phyloP scores from a whole-genome alignment of 169 alveolate species.

The Amoebophrya sp. region DNA sequence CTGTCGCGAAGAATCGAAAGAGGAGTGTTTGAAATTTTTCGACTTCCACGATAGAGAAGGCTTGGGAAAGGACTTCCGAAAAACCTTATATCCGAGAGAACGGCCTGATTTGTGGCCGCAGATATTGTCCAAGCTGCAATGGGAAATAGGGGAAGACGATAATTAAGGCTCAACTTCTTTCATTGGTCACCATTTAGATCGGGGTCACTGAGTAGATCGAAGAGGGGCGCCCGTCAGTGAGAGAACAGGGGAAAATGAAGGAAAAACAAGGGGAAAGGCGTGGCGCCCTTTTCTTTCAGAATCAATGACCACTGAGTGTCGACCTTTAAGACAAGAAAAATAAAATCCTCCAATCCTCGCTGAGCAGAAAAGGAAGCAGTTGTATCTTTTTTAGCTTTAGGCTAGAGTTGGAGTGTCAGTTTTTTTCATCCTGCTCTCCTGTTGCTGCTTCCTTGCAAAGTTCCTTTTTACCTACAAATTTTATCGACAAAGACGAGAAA shows the following conservation, averaged over 20 bases:
- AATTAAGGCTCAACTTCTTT: no score
- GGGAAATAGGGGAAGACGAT: constrained; percentile 37
- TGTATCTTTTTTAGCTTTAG: background rate
- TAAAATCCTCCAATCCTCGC: background rate
- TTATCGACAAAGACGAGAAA: no score
- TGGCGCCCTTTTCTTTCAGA: no score
- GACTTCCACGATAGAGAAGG: constrained; percentile 40
- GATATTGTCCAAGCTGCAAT: constrained; percentile 37
- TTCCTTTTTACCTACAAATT: no score
- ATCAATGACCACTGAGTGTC: no score
- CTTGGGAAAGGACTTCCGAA: constrained; percentile 41
- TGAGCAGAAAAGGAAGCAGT: background rate
- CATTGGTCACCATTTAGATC: no score
- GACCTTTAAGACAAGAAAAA: background rate
- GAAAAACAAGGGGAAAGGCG: no score
- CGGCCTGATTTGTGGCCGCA: constrained; percentile 46
- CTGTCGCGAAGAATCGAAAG: constrained; percentile 41
- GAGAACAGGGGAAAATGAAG: no score
- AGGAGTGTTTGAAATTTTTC: constrained; percentile 39
- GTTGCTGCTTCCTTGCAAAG: no score
- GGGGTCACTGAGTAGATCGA: no score
- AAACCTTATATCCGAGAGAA: constrained; percentile 37
- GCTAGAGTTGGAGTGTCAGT: background rate
- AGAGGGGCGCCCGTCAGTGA: no score
- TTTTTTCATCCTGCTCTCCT: no score